These are phyloP conservation scores for Dipodascus albidus DNA, from an alignment of 805 yeast species.

Conservation along the genomic window DNA sequence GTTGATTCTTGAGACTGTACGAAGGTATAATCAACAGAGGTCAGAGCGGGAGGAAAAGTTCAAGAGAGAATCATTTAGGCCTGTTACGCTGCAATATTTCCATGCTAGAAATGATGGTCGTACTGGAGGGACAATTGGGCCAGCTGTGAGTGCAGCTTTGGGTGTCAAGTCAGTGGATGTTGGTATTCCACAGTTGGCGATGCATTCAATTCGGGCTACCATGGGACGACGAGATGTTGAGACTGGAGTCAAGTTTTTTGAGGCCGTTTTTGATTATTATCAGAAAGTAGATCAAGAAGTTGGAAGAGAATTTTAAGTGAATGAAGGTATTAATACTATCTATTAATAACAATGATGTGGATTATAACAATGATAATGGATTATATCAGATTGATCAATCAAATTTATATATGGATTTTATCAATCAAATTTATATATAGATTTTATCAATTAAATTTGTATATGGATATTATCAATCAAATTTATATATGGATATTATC, in stretches of 20 bases:
- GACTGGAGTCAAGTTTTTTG: constrained; percentile 59
- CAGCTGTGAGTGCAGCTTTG: constrained; percentile 28
- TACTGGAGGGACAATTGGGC: constrained; percentile 88
- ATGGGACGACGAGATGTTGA: constrained; percentile 71
- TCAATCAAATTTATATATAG: too few relatives aligned
- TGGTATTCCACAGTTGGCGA: constrained; percentile 74
- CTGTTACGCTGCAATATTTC: constrained; percentile 67
- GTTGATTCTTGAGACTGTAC: constrained; percentile 58
- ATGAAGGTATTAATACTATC: neutral
- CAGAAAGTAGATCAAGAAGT: neutral
- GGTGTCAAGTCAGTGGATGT: constrained; percentile 53
- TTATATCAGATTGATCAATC: neutral
- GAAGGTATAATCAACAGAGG: constrained; percentile 18
- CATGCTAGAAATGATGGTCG: constrained; percentile 78
- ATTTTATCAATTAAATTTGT: too few relatives aligned
- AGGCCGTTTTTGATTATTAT: constrained; percentile 39
- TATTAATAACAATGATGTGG: neutral
- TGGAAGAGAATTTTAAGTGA: neutral
- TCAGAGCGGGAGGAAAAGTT: neutral
- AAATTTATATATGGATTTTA: too few relatives aligned
- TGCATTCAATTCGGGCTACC: constrained; percentile 81
- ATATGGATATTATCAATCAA: too few relatives aligned
- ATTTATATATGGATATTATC: too few relatives aligned
- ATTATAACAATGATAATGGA: neutral
- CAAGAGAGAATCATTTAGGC: too few relatives aligned